A percentile compares a stretch with the other conserved stretches of the same genome.
These are phyloP conservation scores for Cyathus olla DNA, from an alignment of 1,284 basidiomycete genomes.

Conservation along the genomic window DNA sequence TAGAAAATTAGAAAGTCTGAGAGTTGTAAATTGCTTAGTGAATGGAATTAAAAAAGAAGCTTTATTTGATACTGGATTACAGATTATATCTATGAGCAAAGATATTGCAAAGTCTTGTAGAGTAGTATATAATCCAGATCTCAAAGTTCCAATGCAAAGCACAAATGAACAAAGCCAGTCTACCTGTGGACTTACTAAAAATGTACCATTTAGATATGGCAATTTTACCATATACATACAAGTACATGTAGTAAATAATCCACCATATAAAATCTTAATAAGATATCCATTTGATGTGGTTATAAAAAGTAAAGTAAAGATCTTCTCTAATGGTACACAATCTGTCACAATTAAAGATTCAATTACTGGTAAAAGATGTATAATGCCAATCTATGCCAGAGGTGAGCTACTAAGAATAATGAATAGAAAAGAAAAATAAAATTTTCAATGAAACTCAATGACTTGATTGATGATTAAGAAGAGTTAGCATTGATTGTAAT, in stretches of 20 bases:
- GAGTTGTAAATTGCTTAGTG: not conserved
- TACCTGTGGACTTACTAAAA: too few relatives aligned
- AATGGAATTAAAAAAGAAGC: not conserved
- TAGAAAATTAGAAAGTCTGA: not conserved
- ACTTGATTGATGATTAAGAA: conserved; percentile 17
- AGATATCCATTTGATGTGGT: conserved; percentile 46
- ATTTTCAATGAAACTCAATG: conserved; percentile 15
- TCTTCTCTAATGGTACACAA: conserved; percentile 24
- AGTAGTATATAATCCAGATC: too few relatives aligned
- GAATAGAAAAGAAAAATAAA: not conserved
- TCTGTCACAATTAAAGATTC: conserved; percentile 33
- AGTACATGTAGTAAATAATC: too few relatives aligned
- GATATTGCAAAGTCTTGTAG: too few relatives aligned
- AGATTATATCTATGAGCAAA: not conserved
- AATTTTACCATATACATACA: too few relatives aligned
- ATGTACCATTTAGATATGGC: too few relatives aligned
- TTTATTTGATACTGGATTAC: not conserved
- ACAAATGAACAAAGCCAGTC: too few relatives aligned
- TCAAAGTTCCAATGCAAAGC: too few relatives aligned
- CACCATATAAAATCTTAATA: too few relatives aligned
- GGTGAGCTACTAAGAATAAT: conserved; percentile 4
- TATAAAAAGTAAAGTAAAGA: conserved; percentile 28
- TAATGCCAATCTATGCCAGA: conserved; percentile 29
- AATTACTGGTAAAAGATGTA: conserved; percentile 18
- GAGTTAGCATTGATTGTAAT: conserved; percentile 19